Conservation (phyloP, 192 early-diverging fungal genomes). For the Rhizophagus sp. region DNA sequence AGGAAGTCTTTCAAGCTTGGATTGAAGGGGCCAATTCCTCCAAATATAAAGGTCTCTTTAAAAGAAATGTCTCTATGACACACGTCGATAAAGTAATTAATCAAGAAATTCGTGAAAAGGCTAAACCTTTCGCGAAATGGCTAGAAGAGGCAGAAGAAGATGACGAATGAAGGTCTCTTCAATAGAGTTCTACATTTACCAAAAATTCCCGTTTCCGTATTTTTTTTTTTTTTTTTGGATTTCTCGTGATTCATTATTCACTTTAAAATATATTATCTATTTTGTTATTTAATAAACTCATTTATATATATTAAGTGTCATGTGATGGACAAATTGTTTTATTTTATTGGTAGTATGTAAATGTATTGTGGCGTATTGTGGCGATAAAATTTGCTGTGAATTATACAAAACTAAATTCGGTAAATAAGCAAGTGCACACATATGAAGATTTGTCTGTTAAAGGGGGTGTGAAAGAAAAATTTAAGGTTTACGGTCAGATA, state of each 20-base stretch:
- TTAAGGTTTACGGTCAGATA: no score
- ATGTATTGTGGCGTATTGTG: no score
- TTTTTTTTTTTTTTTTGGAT: neutral
- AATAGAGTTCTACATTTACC: neutral
- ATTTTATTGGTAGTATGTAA: no score
- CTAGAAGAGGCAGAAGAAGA: conserved; percentile 87
- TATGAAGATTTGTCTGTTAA: no score
- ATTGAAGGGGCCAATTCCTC: conserved; percentile 63
- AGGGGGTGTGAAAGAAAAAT: no score
- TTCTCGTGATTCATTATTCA: neutral
- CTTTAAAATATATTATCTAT: neutral
- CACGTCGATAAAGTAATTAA: conserved; percentile 82
- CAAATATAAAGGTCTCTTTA: conserved; percentile 40
- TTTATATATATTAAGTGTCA: neutral
- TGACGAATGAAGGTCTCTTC: conserved; percentile 36
- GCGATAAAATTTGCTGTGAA: no score
- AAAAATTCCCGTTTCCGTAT: neutral
- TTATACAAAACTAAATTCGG: no score
- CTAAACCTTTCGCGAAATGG: conserved; percentile 91
- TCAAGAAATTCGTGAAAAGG: conserved; percentile 82
- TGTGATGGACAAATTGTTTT: neutral
- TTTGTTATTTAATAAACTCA: no score
- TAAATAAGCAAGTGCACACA: no score
- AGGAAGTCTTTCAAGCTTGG: conserved; percentile 90
- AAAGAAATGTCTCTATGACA: conserved; percentile 53